Evolutionary conservation across 164 flowering plant genomes (phyloP), one percentile per base, ranked within the genome.

Genomic region (Liquidambar formosana): DNA sequence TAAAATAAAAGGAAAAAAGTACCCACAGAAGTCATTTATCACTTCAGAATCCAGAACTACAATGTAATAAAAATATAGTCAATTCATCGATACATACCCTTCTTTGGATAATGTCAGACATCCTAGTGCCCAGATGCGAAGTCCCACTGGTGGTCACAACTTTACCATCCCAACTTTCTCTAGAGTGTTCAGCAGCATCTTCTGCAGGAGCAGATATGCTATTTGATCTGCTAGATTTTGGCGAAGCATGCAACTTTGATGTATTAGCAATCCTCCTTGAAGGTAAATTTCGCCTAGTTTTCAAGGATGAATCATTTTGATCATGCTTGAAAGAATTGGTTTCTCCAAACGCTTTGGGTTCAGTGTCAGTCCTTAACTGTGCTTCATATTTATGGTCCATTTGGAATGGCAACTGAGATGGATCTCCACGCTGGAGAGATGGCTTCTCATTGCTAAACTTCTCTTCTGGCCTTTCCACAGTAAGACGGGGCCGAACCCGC

Each of bases 41-140:
- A 6, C 41, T 33, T 2, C 41, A 33, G 41, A 33, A 33, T 33
- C 6, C 41, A 33, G 41, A 33, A 51, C 51, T 48, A 16, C 5
- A 51, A 51, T 18, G 22, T 1, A 54, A 54, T 54, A 53, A 19
- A 54, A 22, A 23, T 54, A 27, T 63, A 52, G 23, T 59, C 15
- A 63, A 51, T 33, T 33, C 6, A 33, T 2, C 28, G 70, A 47
- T 21, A 53, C 81, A 71, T 83, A 93, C 99, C 89, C 83, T 89
- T 81, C 89, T 90, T 70, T 88, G 97, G 66, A 88, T 75, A 70
- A 75, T 74, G 19, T 96, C 98, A 47, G 96, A 75, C 93, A 90
- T 89, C 77, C 78, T 89, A 33, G 76, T 26, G 28, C 86, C 81
- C 63, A 54, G 53, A 69, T 44, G 78, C 46, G 81, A 71, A 63